Conservation (phyloP, 371 early-diverging fungal species). For the Haplosporangium sp. region DNA sequence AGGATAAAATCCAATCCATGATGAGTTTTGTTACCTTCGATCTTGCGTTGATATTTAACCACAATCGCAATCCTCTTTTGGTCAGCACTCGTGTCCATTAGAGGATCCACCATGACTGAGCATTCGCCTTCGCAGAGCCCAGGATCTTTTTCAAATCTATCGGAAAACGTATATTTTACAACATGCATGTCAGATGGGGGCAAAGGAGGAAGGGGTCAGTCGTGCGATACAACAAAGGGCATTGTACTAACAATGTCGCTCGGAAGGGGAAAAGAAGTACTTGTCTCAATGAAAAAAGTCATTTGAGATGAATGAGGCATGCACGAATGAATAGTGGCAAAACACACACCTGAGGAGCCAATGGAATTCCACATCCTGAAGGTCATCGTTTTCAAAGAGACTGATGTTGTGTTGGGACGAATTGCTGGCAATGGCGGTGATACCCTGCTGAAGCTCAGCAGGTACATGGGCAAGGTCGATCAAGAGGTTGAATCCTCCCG, state of each 20-base stretch:
- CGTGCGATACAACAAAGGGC: no score
- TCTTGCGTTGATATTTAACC: constrained; percentile 69
- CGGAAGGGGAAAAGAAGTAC: not conserved
- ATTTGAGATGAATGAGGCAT: not conserved
- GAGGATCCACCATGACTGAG: constrained; percentile 57
- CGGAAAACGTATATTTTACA: not conserved
- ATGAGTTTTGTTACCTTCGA: constrained; percentile 63
- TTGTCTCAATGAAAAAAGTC: not conserved
- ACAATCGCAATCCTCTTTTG: constrained; percentile 59
- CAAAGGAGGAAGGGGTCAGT: not conserved
- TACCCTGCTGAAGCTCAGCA: constrained; percentile 68
- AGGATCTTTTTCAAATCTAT: constrained; percentile 64
- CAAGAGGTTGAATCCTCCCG: constrained; percentile 57
- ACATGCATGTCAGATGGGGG: not conserved
- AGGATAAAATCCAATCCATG: no score
- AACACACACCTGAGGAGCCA: constrained; percentile 64
- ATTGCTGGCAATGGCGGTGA: constrained; percentile 65
- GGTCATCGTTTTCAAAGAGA: constrained; percentile 59
- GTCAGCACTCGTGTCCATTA: constrained; percentile 50
- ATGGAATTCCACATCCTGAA: constrained; percentile 60
- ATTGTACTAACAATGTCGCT: no score
- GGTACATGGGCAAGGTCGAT: constrained; percentile 65
- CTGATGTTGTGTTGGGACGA: constrained; percentile 64
- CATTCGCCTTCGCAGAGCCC: constrained; percentile 59
- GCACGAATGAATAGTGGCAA: not conserved